A percentile compares a stretch with the other conserved stretches of the same genome.
Evolutionary conservation across 306 rosid genomes (phyloP).

Genomic region (Citrullus mucosospermus): DNA sequence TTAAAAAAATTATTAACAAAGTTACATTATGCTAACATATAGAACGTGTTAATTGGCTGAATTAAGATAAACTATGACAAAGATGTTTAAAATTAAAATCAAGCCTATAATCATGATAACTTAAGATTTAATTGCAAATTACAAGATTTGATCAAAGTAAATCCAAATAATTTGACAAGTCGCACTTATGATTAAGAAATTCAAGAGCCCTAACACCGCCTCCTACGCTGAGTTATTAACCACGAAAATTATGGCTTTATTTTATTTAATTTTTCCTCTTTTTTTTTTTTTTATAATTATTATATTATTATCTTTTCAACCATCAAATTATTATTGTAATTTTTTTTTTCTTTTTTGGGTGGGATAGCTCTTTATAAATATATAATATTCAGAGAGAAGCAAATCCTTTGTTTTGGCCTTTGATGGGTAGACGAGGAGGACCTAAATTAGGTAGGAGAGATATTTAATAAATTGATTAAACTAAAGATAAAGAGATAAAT

Average conservation of each 20-base stretch:
- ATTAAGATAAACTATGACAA: background rate
- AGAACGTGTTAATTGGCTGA: background rate
- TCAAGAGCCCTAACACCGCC: background rate
- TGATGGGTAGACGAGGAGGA: background rate
- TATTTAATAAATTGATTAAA: constrained; percentile 9
- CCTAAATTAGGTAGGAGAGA: constrained; percentile 4
- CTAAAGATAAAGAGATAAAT: background rate
- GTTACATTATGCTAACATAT: background rate
- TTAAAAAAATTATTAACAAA: too few relatives aligned
- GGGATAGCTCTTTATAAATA: background rate
- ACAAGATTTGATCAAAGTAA: background rate
- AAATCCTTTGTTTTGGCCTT: background rate
- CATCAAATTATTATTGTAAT: background rate
- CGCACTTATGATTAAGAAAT: background rate
- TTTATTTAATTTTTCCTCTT: background rate
- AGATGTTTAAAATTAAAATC: background rate
- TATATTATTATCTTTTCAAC: background rate
- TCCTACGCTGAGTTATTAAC: background rate
- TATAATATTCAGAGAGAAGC: background rate
- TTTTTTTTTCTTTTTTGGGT: background rate
- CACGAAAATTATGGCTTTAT: background rate
- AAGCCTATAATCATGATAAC: background rate
- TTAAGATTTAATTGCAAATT: background rate
- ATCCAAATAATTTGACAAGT: background rate
- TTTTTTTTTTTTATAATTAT: too few relatives aligned